Evolutionary conservation across 2,329 filamentous ascomycete genomes (phyloP).

Genomic region (Penicillium sp.): DNA sequence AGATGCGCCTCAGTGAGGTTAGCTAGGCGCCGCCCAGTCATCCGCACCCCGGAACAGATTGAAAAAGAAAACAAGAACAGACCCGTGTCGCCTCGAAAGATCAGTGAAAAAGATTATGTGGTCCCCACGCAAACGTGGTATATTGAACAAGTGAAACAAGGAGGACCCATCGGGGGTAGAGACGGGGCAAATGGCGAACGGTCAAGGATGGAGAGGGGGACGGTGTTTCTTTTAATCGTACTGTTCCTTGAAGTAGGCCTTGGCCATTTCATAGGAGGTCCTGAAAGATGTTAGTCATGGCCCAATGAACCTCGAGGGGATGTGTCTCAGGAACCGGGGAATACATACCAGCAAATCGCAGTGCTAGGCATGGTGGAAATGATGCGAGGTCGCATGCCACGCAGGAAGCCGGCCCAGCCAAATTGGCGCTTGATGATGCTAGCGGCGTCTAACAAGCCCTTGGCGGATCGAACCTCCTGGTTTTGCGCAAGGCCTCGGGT

Average conservation of each 20-base stretch:
- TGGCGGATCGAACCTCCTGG: conserved; percentile 79
- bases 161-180: not conserved
- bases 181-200: conserved; percentile 9
- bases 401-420: conserved; percentile 85
- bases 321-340: not conserved
- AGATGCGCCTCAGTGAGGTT: conserved; percentile 10
- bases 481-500: conserved; percentile 84
- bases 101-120: conserved; percentile 14
- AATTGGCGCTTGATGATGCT: conserved; percentile 80
- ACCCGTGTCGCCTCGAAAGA: conserved; percentile 15
- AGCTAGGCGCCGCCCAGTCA: conserved; percentile 13
- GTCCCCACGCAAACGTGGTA: conserved; percentile 9
- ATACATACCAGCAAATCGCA: conserved; percentile 90
- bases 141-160: conserved; percentile 13
- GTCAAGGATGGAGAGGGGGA: not conserved
- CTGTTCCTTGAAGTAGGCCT: conserved; percentile 63
- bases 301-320: not conserved
- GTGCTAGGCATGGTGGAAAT: conserved; percentile 98
- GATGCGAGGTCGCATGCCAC: conserved; percentile 85
- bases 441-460: conserved; percentile 76
- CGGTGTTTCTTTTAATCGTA: conserved; percentile 20
- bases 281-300: conserved; percentile 34
- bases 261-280: conserved; percentile 68
- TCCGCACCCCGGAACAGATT: conserved; percentile 5
- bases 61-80: conserved; percentile 13